Evolutionary conservation across 306 rosid genomes (phyloP).

Genomic region (Trifolium dubium): DNA sequence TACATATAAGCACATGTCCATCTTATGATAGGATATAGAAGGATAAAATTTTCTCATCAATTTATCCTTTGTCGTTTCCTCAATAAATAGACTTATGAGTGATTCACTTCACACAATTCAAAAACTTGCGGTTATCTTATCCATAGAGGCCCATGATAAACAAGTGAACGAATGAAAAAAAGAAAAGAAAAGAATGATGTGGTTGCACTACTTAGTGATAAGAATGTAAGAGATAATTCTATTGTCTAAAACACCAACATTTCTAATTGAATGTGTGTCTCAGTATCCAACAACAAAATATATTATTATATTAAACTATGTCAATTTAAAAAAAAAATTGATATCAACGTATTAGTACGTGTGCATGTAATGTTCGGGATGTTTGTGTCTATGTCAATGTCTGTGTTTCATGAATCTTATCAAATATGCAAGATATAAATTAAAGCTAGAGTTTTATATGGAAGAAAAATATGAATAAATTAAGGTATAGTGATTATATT

Average conservation of each 20-base stretch:
- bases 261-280: too few species aligned
- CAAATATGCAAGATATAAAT: too few species aligned
- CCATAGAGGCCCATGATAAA: constrained; percentile 8
- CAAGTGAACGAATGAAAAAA: neutral
- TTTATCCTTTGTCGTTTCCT: constrained; percentile 24
- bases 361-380: too few species aligned
- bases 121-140: constrained; percentile 39
- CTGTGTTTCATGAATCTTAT: too few species aligned
- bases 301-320: too few species aligned
- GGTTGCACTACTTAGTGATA: constrained; percentile 34
- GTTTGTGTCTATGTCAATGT: too few species aligned
- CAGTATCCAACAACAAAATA: too few species aligned
- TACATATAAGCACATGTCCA: neutral
- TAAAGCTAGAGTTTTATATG: neutral
- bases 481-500: neutral
- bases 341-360: too few species aligned
- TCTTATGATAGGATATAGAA: neutral
- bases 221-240: constrained; percentile 28
- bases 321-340: too few species aligned
- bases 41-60: neutral
- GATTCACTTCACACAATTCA: neutral
- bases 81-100: constrained; percentile 16
- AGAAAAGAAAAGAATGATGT: constrained; percentile 10
- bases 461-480: neutral
- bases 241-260: neutral